Percentiles rank a stretch among this genome's conserved stretches.
Conservation (phyloP, 2,329 filamentous ascomycete species). For the Phaeomoniella chlamydospora region DNA sequence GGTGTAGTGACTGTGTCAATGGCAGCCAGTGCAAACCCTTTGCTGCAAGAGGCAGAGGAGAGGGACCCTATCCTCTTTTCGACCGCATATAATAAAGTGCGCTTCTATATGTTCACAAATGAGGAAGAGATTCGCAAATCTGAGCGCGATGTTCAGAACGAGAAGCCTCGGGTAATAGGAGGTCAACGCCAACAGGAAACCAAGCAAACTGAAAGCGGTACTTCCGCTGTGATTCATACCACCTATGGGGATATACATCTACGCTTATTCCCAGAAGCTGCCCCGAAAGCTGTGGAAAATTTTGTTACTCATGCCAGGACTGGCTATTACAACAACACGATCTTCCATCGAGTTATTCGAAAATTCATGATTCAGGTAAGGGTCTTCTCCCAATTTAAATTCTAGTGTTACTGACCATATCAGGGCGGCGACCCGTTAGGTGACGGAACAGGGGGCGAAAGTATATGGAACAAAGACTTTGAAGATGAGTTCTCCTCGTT, state of each 20-base stretch:
- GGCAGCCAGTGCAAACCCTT: constrained; percentile 86
- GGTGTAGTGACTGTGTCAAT: constrained; percentile 87
- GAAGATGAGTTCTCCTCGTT: constrained; percentile 86
- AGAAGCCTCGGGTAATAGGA: constrained; percentile 61
- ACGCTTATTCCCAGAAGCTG: constrained; percentile 80
- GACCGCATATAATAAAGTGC: constrained; percentile 72
- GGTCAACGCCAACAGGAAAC: constrained; percentile 32
- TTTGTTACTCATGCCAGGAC: constrained; percentile 83
- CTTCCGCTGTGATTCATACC: constrained; percentile 75
- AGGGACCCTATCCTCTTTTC: constrained; percentile 78
- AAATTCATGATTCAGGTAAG: constrained; percentile 89
- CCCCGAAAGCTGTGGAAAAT: constrained; percentile 91
- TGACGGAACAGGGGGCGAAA: constrained; percentile 79
- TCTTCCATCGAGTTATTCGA: constrained; percentile 91
- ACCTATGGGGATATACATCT: constrained; percentile 89
- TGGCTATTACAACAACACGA: constrained; percentile 93
- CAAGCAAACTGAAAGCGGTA: constrained; percentile 59
- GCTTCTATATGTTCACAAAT: constrained; percentile 98
- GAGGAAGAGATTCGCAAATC: constrained; percentile 71
- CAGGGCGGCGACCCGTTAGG: constrained; percentile 66
- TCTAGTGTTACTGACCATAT: neutral
- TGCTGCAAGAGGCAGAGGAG: constrained; percentile 80
- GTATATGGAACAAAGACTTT: constrained; percentile 85
- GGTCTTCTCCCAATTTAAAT: neutral
- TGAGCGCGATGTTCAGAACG: constrained; percentile 83